These are phyloP conservation scores for Aegle marmelos DNA, from an alignment of 345 rosid genomes.

Conservation along the genomic window DNA sequence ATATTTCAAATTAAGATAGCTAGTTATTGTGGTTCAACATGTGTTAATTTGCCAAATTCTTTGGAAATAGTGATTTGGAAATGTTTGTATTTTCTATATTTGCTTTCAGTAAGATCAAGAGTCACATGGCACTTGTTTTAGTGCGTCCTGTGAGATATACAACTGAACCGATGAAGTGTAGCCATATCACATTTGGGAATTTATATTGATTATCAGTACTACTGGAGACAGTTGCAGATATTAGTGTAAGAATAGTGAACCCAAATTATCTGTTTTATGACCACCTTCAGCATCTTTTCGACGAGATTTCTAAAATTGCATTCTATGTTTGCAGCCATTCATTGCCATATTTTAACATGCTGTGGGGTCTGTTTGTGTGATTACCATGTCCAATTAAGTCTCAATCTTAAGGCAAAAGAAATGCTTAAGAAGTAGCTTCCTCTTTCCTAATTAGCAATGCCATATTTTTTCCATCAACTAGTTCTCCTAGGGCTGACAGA, in stretches of 20 bases:
- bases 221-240: neutral
- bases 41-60: neutral
- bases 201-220: neutral
- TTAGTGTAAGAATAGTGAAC: neutral
- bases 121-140: neutral
- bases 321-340: neutral
- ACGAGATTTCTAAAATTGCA: neutral
- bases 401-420: neutral
- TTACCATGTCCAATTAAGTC: neutral
- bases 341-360: neutral
- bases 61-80: neutral
- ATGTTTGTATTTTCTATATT: neutral
- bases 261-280: neutral
- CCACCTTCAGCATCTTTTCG: neutral
- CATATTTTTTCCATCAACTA: neutral
- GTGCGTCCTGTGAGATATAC: neutral
- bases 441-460: neutral
- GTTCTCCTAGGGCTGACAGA: neutral
- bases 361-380: neutral
- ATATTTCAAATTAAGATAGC: neutral
- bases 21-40: neutral
- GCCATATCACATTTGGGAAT: neutral
- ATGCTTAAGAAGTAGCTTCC: neutral
- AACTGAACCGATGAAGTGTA: neutral
- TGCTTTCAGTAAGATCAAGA: neutral